These are phyloP conservation scores for Tothia fuscella DNA, from an alignment of 2,329 filamentous ascomycete genomes.

Conservation along the genomic window DNA sequence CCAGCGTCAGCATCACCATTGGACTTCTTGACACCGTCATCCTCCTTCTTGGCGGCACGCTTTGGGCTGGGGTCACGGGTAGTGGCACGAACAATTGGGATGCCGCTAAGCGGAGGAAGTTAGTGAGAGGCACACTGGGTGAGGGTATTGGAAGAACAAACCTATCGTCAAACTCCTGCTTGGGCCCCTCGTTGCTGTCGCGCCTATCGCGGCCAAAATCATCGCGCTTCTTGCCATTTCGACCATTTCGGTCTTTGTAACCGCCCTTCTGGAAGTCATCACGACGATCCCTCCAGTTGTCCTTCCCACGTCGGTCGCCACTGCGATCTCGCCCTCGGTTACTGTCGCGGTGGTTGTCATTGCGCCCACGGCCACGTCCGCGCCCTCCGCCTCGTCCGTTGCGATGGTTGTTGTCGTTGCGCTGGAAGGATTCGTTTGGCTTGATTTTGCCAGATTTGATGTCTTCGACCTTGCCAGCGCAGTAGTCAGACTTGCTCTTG, in stretches of 20 bases:
- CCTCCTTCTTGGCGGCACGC: conserved; percentile 2
- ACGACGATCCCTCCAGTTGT: conserved; percentile 17
- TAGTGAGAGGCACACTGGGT: conserved; percentile 1
- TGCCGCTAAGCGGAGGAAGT: conserved; percentile 22
- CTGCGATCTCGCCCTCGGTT: conserved; percentile 19
- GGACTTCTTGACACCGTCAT: conserved; percentile 9
- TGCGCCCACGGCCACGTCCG: conserved; percentile 20
- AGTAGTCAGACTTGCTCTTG: conserved; percentile 82
- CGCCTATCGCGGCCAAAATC: conserved; percentile 2
- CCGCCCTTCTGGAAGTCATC: conserved; percentile 22
- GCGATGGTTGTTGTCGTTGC: conserved; percentile 5
- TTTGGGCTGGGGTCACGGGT: neutral
- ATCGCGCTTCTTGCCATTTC: conserved; percentile 5
- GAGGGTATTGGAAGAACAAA: conserved; percentile 17
- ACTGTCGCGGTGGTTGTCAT: conserved; percentile 21
- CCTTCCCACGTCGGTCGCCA: conserved; percentile 11
- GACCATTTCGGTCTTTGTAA: conserved; percentile 3
- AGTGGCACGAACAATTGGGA: conserved; percentile 11
- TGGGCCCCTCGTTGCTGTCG: conserved; percentile 10
- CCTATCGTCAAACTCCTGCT: conserved; percentile 25
- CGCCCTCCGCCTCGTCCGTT: conserved; percentile 18
- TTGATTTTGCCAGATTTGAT: conserved; percentile 31
- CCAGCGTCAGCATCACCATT: conserved; percentile 22
- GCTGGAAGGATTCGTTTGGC: conserved; percentile 15
- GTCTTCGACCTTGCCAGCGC: conserved; percentile 37